These are phyloP conservation scores for Neospora caninum DNA, from an alignment of 169 alveolate species.

Conservation along the genomic window DNA sequence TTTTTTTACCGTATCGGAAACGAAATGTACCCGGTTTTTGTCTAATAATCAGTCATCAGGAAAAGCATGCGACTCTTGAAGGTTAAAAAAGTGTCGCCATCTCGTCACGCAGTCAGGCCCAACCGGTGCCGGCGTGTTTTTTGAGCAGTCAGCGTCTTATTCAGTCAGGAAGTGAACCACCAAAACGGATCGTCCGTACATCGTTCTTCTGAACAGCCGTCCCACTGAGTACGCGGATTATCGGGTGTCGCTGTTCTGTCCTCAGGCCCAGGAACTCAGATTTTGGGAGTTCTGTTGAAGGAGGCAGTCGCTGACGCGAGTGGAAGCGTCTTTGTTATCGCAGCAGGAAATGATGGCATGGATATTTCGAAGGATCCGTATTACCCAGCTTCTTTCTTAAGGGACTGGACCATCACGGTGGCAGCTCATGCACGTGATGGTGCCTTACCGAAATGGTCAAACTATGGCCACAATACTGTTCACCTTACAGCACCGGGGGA, in stretches of 20 bases:
- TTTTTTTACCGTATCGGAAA: too few relatives aligned
- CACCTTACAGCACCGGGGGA: slow-evolving; percentile 83
- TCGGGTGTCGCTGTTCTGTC: not conserved
- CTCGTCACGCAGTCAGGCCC: too few relatives aligned
- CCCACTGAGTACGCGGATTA: too few relatives aligned
- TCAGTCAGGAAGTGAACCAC: too few relatives aligned
- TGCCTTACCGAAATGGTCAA: slow-evolving; percentile 62
- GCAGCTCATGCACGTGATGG: slow-evolving; percentile 50
- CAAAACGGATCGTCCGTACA: too few relatives aligned
- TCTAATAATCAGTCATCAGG: too few relatives aligned
- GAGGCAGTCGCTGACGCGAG: slow-evolving; percentile 50
- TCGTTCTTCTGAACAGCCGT: too few relatives aligned
- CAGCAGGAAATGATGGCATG: slow-evolving; percentile 69
- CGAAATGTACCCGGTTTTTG: too few relatives aligned
- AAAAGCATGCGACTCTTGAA: too few relatives aligned
- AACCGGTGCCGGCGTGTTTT: too few relatives aligned
- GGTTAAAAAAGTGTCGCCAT: too few relatives aligned
- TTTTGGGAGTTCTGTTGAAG: slow-evolving; percentile 54
- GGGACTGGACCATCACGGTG: slow-evolving; percentile 66
- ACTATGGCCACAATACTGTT: slow-evolving; percentile 73
- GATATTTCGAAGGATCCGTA: slow-evolving; percentile 52
- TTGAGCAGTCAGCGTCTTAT: too few relatives aligned
- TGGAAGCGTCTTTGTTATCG: slow-evolving; percentile 47
- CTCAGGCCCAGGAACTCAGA: slow-evolving; percentile 61
- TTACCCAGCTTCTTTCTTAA: slow-evolving; percentile 54